These are phyloP conservation scores for Penicillium sp. DNA, from an alignment of 2,329 filamentous ascomycete genomes.

Conservation along the genomic window DNA sequence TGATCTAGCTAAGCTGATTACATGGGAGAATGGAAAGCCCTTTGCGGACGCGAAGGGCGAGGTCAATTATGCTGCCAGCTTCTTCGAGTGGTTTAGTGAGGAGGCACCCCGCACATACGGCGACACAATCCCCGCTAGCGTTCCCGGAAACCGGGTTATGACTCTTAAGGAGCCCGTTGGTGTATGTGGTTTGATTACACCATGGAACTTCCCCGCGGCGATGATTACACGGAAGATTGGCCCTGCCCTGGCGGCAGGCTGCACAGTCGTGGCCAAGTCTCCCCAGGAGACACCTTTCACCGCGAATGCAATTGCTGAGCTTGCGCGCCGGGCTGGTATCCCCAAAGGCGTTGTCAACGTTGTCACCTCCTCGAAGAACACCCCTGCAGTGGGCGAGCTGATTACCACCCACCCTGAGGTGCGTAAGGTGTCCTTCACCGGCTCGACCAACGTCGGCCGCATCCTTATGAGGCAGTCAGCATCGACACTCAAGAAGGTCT, in stretches of 20 bases:
- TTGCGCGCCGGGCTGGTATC: constrained; percentile 81
- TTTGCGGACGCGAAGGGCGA: constrained; percentile 60
- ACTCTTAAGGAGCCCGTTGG: constrained; percentile 66
- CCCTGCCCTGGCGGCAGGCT: constrained; percentile 79
- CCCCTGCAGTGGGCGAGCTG: constrained; percentile 70
- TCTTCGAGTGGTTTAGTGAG: constrained; percentile 64
- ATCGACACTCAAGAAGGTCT: constrained; percentile 78
- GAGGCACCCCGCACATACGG: constrained; percentile 60
- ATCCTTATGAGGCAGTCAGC: constrained; percentile 90
- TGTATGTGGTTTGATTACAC: constrained; percentile 65
- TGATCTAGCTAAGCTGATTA: constrained; percentile 64
- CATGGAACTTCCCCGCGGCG: constrained; percentile 62
- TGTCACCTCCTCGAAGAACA: constrained; percentile 76
- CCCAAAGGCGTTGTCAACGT: constrained; percentile 90
- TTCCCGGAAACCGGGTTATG: constrained; percentile 60
- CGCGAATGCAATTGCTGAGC: constrained; percentile 79
- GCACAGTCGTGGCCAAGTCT: constrained; percentile 88
- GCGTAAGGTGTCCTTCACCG: constrained; percentile 92
- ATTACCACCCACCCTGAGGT: constrained; percentile 74
- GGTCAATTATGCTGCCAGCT: constrained; percentile 57
- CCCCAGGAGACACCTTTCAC: constrained; percentile 92
- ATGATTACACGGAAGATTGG: constrained; percentile 54
- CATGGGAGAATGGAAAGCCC: constrained; percentile 69
- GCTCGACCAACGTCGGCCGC: constrained; percentile 63
- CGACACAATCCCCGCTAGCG: constrained; percentile 59